phyloP scores from a whole-genome alignment of 805 yeast species.

The Suhomyces kilbournensis region DNA sequence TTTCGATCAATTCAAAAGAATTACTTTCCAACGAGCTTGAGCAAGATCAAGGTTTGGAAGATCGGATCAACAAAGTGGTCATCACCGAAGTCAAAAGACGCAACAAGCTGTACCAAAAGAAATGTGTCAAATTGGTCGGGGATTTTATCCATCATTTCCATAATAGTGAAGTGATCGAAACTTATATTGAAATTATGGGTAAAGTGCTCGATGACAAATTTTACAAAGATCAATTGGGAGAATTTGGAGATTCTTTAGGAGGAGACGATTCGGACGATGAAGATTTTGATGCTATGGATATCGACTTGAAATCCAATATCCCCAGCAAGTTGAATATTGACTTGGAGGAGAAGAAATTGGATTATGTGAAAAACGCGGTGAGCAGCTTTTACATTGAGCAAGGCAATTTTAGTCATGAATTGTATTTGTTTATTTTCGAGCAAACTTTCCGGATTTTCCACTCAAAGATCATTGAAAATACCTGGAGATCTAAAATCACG shows the following conservation, averaged over 20 bases:
- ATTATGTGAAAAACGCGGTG: constrained; percentile 34
- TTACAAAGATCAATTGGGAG: constrained; percentile 31
- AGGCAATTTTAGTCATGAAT: constrained; percentile 11
- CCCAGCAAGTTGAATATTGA: constrained; percentile 43
- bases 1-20: constrained; percentile 45
- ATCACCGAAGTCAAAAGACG: constrained; percentile 62
- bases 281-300: constrained; percentile 24
- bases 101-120: constrained; percentile 60
- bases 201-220: constrained; percentile 37
- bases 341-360: constrained; percentile 47
- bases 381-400: constrained; percentile 23
- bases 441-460: constrained; percentile 20
- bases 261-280: constrained; percentile 29
- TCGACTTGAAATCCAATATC: constrained; percentile 19
- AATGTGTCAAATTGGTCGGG: constrained; percentile 54
- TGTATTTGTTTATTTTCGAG: constrained; percentile 27
- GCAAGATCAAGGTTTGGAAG: constrained; percentile 22
- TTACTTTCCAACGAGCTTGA: constrained; percentile 19
- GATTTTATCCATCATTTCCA: constrained; percentile 42
- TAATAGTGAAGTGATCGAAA: constrained; percentile 32
- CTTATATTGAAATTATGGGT: constrained; percentile 36
- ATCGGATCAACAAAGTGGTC: constrained; percentile 43
- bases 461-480: constrained; percentile 30
- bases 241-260: neutral
- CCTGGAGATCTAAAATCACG: constrained; percentile 62